phyloP scores from a whole-genome alignment of 208 protist species.

The Trypanosoma brucei region DNA sequence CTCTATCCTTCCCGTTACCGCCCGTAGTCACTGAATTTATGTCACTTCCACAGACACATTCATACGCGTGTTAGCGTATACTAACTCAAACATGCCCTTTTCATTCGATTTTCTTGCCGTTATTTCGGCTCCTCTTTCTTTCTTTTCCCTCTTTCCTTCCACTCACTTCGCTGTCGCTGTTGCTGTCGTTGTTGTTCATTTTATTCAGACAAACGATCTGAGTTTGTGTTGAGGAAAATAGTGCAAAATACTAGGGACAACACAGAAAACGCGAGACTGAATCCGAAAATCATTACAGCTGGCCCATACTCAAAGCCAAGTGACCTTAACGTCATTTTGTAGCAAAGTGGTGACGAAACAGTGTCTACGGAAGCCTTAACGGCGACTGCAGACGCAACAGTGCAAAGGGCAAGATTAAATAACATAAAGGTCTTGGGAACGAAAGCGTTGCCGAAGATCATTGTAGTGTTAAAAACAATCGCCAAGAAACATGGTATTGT shows the following conservation, averaged over 20 bases:
- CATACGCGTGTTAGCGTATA: too few relatives aligned
- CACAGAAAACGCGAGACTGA: background rate
- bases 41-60: too few relatives aligned
- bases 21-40: too few relatives aligned
- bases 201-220: too few relatives aligned
- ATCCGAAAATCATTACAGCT: background rate
- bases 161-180: background rate
- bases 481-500: background rate
- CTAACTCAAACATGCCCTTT: background rate
- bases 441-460: background rate
- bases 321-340: background rate
- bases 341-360: background rate
- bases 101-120: slow-evolving; percentile 3
- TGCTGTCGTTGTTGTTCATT: too few relatives aligned
- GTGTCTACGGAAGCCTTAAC: background rate
- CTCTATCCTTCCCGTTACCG: too few relatives aligned
- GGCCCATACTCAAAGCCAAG: background rate
- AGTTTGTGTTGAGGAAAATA: too few relatives aligned
- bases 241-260: background rate
- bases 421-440: background rate
- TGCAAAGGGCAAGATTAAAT: background rate
- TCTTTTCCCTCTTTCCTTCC: background rate
- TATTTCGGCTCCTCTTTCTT: background rate
- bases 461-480: background rate
- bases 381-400: background rate